Evolutionary conservation across 495 filamentous ascomycete species (phyloP), one percentile per base, ranked within the genome.

Genomic region (Cercophora samala): DNA sequence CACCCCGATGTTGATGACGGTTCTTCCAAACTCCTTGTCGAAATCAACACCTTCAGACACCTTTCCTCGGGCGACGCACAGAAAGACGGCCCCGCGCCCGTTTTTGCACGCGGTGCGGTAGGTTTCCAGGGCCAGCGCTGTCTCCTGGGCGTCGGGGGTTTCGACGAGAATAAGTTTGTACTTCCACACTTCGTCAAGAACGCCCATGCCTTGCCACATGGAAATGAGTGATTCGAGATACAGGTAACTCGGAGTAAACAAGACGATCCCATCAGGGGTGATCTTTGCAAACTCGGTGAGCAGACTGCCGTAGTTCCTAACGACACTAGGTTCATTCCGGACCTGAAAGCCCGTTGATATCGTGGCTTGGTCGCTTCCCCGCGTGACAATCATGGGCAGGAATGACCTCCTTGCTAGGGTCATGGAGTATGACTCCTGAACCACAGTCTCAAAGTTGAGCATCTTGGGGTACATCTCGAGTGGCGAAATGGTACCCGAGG

Each of bases 401-500:
- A 99, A 99, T 55, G 94, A 96, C 54, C 90, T 86, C n/a, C 96
- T 86, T 1, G 94, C 94, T 19, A 99, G 87, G 0, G 96, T 97
- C 93, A 99, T 98, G 68, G 85, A 86, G 81, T 98, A 99, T 1
- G 96, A 98, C 75, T 98, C 93, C 74, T 97, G 92, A 32, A 98
- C 88, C 18, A 97, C 93, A 13, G 92, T 90, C 3, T 81, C 84
- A 78, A 99, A 99, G 55, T 89, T 90, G 11, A 99, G 87, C 95
- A 99, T 97, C 72, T 97, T 97, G 0, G 96, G 96, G 75, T 98
- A 99, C 93, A 99, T 98, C 76, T 99, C 96, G 4, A 99, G 77
- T 0, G 96, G 96, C 0, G 95, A 97, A 62, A 99, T 90, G 3
- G 96, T 99, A 21, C 96, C 96, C 0, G 96, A 98, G 5, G 96